phyloP scores from a whole-genome alignment of 148 eudicot genomes.

The Spergularia bocconei region DNA sequence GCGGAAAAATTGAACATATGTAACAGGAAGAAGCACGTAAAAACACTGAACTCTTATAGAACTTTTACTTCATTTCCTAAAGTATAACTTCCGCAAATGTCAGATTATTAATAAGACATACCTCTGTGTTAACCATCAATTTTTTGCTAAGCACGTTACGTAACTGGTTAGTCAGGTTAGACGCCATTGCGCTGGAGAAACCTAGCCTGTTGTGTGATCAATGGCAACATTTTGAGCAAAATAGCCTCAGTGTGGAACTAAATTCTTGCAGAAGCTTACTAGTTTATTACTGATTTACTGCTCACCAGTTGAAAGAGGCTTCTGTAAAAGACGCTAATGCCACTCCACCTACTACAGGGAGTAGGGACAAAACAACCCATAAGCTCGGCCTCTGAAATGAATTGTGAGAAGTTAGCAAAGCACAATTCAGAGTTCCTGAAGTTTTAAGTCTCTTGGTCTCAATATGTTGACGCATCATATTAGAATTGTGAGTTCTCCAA shows the following conservation, averaged over 20 bases:
- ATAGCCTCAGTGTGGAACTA: neutral
- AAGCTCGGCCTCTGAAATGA: slow-evolving; percentile 31
- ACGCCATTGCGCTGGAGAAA: slow-evolving; percentile 91
- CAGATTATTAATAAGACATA: slow-evolving; percentile 7
- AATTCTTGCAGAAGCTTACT: neutral
- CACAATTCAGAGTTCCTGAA: neutral
- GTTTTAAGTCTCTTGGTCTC: no score
- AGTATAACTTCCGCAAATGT: neutral
- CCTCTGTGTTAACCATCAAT: slow-evolving; percentile 79
- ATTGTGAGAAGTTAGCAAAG: neutral
- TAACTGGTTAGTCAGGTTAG: slow-evolving; percentile 87
- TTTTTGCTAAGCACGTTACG: slow-evolving; percentile 93
- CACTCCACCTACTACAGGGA: slow-evolving; percentile 83
- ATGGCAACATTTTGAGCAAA: neutral
- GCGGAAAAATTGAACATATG: slow-evolving; percentile 8
- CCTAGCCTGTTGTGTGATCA: slow-evolving; percentile 37
- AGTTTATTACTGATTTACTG: neutral
- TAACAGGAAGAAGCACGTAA: neutral
- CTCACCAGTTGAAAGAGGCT: slow-evolving; percentile 78
- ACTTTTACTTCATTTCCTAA: neutral
- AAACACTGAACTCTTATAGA: neutral
- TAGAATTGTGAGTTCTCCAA: no score
- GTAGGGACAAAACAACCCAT: slow-evolving; percentile 68
- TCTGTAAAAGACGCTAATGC: slow-evolving; percentile 82
- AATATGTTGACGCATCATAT: no score